Percentiles rank a stretch among this genome's conserved stretches.
Conservation (phyloP, 2,329 filamentous ascomycete species). For the Trichophyton simii region DNA sequence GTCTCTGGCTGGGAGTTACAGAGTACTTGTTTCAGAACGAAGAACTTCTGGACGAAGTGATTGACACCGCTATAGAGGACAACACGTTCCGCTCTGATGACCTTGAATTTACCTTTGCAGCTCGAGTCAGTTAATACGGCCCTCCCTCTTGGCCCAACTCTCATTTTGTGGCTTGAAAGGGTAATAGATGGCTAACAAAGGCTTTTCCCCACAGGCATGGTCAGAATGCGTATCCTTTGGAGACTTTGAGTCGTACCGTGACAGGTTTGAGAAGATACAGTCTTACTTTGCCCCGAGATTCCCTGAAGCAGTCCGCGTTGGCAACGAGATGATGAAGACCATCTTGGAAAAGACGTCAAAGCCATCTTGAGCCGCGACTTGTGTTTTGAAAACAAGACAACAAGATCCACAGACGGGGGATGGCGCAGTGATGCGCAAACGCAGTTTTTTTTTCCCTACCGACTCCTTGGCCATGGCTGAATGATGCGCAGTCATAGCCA, state of each 20-base stretch:
- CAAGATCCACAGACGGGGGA: background rate
- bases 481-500: background rate
- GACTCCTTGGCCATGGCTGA: background rate
- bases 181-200: background rate
- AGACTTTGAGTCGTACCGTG: conserved; percentile 83
- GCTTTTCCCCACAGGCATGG: conserved; percentile 51
- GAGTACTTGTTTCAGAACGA: conserved; percentile 86
- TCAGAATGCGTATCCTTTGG: conserved; percentile 83
- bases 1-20: conserved; percentile 91
- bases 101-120: conserved; percentile 94
- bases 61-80: conserved; percentile 78
- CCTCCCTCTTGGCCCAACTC: background rate
- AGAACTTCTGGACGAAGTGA: conserved; percentile 66
- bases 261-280: conserved; percentile 83
- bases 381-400: background rate
- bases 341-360: conserved; percentile 64
- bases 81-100: conserved; percentile 90
- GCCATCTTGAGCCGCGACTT: conserved; percentile 5
- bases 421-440: background rate
- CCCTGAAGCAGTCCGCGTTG: conserved; percentile 70
- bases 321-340: conserved; percentile 94
- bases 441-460: too few species aligned
- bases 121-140: conserved; percentile 42
- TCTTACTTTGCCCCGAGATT: conserved; percentile 85
- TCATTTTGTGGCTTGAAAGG: background rate